A percentile compares a stretch with the other conserved stretches of the same genome.
These are phyloP conservation scores for Amesomyces nigricolor DNA, from an alignment of 2,329 filamentous ascomycete species.

Conservation along the genomic window DNA sequence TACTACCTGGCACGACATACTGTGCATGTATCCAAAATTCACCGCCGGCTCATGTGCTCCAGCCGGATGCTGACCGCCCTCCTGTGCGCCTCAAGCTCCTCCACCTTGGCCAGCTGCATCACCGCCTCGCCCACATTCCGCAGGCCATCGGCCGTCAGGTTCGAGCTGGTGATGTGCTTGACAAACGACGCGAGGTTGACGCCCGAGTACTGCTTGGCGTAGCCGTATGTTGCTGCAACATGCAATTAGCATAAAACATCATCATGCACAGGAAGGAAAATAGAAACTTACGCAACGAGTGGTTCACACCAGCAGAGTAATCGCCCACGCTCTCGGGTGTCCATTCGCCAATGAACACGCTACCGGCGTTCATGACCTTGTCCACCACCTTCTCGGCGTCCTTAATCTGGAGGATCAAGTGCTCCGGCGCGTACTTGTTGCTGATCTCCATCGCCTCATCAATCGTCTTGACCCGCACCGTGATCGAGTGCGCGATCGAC, in stretches of 20 bases:
- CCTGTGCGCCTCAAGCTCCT: constrained; percentile 90
- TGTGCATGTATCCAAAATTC: not conserved
- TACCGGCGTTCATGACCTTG: constrained; percentile 85
- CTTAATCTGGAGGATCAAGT: constrained; percentile 84
- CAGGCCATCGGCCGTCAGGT: constrained; percentile 79
- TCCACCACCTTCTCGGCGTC: constrained; percentile 70
- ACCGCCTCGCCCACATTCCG: constrained; percentile 81
- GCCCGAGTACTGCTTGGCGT: constrained; percentile 96
- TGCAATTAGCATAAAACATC: constrained; percentile 16
- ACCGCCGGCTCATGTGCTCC: constrained; percentile 37
- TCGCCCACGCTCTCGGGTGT: constrained; percentile 97
- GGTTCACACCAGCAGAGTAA: constrained; percentile 96
- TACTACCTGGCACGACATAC: not conserved
- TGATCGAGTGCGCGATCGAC: constrained; percentile 86
- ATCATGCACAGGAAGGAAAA: not conserved
- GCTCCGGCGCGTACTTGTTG: constrained; percentile 94
- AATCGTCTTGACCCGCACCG: constrained; percentile 66
- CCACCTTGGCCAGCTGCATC: constrained; percentile 90
- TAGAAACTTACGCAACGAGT: constrained; percentile 77
- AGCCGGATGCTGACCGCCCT: constrained; percentile 83
- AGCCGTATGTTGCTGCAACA: constrained; percentile 80
- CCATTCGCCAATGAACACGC: constrained; percentile 93
- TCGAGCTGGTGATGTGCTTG: constrained; percentile 95
- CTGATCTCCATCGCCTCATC: constrained; percentile 74
- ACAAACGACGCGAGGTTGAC: constrained; percentile 94